phyloP scores from a whole-genome alignment of 768 basidiomycete genomes.

The Mycena olivaceomarginata region DNA sequence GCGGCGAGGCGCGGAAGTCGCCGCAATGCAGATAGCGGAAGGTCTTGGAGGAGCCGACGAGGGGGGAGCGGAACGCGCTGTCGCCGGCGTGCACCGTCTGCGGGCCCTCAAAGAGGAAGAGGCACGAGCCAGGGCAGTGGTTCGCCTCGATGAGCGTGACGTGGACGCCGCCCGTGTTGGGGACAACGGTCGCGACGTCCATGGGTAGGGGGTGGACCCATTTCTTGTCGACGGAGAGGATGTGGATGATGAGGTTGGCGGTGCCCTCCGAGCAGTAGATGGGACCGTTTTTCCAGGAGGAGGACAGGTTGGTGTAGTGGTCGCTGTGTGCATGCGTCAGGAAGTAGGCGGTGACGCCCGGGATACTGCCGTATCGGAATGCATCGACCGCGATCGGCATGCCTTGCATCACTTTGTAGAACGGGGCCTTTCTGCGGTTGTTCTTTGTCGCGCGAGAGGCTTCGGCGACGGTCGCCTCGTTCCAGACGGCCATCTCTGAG shows the following conservation, averaged over 20 bases:
- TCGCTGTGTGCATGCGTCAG: constrained; percentile 99
- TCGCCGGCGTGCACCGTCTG: constrained; percentile 95
- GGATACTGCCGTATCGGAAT: constrained; percentile 95
- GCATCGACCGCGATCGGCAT: constrained; percentile 99
- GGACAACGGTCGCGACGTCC: constrained; percentile 83
- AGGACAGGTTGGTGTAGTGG: constrained; percentile 94
- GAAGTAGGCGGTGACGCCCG: constrained; percentile 93
- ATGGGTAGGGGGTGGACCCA: constrained; percentile 94
- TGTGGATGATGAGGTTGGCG: constrained; percentile 93
- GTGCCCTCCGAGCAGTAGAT: constrained; percentile 98
- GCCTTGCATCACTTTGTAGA: constrained; percentile 96
- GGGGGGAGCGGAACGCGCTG: constrained; percentile 81
- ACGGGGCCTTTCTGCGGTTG: constrained; percentile 87
- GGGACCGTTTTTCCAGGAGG: constrained; percentile 92
- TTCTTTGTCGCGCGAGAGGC: constrained; percentile 68
- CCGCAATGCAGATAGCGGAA: constrained; percentile 98
- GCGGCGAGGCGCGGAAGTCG: constrained; percentile 93
- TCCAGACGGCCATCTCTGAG: constrained; percentile 90
- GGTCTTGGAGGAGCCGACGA: constrained; percentile 78
- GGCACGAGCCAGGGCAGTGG: constrained; percentile 96
- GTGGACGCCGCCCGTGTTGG: constrained; percentile 88
- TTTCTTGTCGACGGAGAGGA: constrained; percentile 91
- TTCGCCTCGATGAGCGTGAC: constrained; percentile 99
- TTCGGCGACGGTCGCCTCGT: constrained; percentile 79
- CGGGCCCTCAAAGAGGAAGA: constrained; percentile 95